These are phyloP conservation scores for Aspergillus hiratsukae DNA, from an alignment of 2,329 filamentous ascomycete genomes.

Conservation along the genomic window DNA sequence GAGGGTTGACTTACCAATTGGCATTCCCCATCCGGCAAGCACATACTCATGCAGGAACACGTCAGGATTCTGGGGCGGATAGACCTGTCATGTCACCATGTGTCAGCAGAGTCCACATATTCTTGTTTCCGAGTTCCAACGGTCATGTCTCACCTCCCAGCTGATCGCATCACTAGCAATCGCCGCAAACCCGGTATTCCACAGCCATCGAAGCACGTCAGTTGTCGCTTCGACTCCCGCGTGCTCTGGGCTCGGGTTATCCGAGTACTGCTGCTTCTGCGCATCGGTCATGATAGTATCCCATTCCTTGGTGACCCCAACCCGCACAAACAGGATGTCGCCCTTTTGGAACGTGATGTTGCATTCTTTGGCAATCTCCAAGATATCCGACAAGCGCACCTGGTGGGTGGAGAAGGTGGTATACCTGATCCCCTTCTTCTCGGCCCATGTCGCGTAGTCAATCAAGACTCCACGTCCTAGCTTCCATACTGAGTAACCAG, in stretches of 20 bases:
- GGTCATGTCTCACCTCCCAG: slow-evolving; percentile 44
- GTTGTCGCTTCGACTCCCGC: slow-evolving; percentile 49
- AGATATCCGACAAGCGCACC: slow-evolving; percentile 33
- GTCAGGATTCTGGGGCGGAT: slow-evolving; percentile 38
- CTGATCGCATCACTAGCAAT: slow-evolving; percentile 55
- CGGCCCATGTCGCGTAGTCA: slow-evolving; percentile 47
- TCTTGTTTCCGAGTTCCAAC: neutral
- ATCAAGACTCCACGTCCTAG: slow-evolving; percentile 49
- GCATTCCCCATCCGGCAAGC: slow-evolving; percentile 50
- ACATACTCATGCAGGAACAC: slow-evolving; percentile 46
- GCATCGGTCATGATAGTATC: slow-evolving; percentile 34
- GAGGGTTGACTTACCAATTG: slow-evolving; percentile 34
- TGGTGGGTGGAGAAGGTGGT: slow-evolving; percentile 39
- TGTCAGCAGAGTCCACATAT: slow-evolving; percentile 2
- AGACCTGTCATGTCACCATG: slow-evolving; percentile 26
- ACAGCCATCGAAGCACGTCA: slow-evolving; percentile 54
- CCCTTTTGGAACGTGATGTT: slow-evolving; percentile 46
- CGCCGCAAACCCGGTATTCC: slow-evolving; percentile 54
- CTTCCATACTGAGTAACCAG: neutral
- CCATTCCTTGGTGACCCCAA: slow-evolving; percentile 40
- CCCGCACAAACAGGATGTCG: slow-evolving; percentile 51
- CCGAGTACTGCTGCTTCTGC: slow-evolving; percentile 27
- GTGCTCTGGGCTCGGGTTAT: slow-evolving; percentile 38
- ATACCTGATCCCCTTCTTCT: slow-evolving; percentile 37
- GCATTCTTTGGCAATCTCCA: slow-evolving; percentile 39